These are phyloP conservation scores for Isoetes engelmannii DNA, from an alignment of 83 land plant species.

Conservation along the genomic window DNA sequence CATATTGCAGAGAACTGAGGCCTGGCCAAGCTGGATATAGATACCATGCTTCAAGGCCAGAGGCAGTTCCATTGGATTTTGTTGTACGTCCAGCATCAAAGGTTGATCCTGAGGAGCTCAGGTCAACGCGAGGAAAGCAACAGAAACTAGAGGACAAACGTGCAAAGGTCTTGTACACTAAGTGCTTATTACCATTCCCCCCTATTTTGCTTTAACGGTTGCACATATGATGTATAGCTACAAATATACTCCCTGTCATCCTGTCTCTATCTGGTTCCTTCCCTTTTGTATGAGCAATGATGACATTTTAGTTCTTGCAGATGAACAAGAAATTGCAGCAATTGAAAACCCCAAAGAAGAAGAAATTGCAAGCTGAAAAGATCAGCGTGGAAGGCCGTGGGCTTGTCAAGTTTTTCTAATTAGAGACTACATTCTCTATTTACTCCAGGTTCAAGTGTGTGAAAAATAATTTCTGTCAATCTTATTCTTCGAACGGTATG, in stretches of 20 bases:
- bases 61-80: conserved; percentile 88
- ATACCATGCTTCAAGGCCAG: conserved; percentile 73
- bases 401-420: conserved; percentile 63
- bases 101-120: conserved; percentile 78
- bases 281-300: background rate
- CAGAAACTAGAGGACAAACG: conserved; percentile 65
- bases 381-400: conserved; percentile 97
- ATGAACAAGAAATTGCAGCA: conserved; percentile 98
- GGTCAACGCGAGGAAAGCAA: conserved; percentile 64
- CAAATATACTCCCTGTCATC: no score
- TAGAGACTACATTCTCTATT: background rate
- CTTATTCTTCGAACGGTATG: no score
- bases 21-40: conserved; percentile 61
- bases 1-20: conserved; percentile 48
- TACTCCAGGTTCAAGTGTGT: no score
- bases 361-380: conserved; percentile 76
- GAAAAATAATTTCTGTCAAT: no score
- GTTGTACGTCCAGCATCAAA: conserved; percentile 89
- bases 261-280: no score
- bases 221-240: no score
- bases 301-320: conserved; percentile 30
- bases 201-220: no score
- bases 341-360: conserved; percentile 84
- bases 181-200: no score
- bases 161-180: conserved; percentile 44